Evolutionary conservation across 768 basidiomycete species (phyloP), one percentile per base, ranked within the genome.

Genomic region (Infundibulicybe gibba): DNA sequence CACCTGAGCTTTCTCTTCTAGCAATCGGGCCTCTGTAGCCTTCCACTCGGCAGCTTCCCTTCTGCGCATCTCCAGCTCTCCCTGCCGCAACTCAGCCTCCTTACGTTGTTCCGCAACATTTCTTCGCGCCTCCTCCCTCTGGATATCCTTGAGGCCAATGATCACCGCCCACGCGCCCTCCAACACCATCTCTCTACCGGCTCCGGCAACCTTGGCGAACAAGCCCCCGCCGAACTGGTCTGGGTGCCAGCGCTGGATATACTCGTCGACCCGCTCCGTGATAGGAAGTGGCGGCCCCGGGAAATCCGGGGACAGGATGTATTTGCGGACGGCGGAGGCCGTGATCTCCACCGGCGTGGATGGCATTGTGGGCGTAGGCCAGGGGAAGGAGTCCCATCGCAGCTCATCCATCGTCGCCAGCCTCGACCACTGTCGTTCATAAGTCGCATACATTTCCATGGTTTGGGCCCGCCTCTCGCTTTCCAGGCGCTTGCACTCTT

Each of bases 231-330:
- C 84, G 57, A 91, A 90, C 31, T 85, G 80, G 64, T 91, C 88
- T 3, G 89, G 88, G 63, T 91, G 87, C 88, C 87, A 91, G 52
- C 75, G 68, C 62, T 78, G 76, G 54, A 91, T 74, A 45, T 81
- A 79, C 50, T 90, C 87, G 68, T 82, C 87, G 53, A 89, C 72
- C 13, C 86, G 80, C 55, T 90, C 88, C 66, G 85, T 87, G 41
- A 71, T 55, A 40, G 68, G 67, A 62, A 75, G 79, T 42, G 71
- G 53, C 56, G 72, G 76, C 47, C 70, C 70, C 1, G 82, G 78
- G 50, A 25, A 25, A 25, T 25, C 25, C 8, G 25, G 25, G 8
- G 25, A 25, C 8, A 25, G 66, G 56, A 89, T 72, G 53, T 88
- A 89, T 30, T 78, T 76, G 38, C 70, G 68, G 54, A 90, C 76